Evolutionary conservation across 1,284 basidiomycete species (phyloP).

Genomic region (Cerrena zonata): DNA sequence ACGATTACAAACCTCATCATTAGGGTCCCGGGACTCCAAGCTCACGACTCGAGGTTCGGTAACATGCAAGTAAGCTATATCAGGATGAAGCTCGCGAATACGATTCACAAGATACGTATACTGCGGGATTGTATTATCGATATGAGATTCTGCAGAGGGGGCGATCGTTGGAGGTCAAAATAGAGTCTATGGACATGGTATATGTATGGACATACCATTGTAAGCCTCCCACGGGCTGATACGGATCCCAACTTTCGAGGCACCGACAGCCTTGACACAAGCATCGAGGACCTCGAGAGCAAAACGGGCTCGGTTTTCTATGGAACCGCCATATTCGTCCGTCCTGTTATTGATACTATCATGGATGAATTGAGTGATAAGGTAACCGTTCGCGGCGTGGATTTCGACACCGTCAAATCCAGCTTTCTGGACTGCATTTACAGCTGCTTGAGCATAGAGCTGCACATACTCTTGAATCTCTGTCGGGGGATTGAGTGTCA

Average conservation of each 20-base stretch:
- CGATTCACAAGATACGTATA: constrained; percentile 27
- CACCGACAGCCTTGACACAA: constrained; percentile 32
- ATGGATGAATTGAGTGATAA: constrained; percentile 33
- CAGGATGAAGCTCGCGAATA: no score
- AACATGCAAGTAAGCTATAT: no score
- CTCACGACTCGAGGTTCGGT: no score
- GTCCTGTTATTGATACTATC: constrained; percentile 40
- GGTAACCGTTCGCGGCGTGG: constrained; percentile 29
- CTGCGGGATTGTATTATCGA: constrained; percentile 33
- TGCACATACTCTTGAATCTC: constrained; percentile 24
- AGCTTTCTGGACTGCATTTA: constrained; percentile 19
- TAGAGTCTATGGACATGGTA: background rate
- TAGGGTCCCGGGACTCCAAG: no score
- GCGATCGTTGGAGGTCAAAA: background rate
- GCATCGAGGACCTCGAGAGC: constrained; percentile 40
- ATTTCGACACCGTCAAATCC: no score
- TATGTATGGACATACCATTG: constrained; percentile 26
- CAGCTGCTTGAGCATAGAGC: constrained; percentile 18
- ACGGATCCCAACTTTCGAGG: constrained; percentile 40
- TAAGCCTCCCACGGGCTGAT: constrained; percentile 43
- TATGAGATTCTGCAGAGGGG: constrained; percentile 29
- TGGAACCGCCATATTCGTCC: constrained; percentile 49
- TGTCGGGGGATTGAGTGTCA: background rate
- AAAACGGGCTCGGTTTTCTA: constrained; percentile 46
- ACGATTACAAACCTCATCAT: background rate